Conservation (phyloP, 495 filamentous ascomycete species). For the Hypoxylon fragiforme region DNA sequence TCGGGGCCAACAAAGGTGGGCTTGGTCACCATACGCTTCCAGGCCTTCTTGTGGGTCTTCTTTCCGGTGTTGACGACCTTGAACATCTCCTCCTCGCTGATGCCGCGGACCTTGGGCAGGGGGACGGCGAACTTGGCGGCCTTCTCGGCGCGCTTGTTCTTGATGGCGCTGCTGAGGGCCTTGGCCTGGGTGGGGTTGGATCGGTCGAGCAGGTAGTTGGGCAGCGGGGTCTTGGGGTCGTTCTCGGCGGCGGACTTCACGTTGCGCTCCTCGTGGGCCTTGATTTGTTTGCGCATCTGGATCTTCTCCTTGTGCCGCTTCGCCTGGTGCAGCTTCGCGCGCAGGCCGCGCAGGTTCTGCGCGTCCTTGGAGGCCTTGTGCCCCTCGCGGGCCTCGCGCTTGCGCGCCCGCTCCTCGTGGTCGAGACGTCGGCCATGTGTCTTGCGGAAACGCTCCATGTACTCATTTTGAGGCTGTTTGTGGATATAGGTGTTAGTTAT, state of each 20-base stretch:
- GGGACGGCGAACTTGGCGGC: constrained; percentile 95
- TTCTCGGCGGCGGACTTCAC: constrained; percentile 87
- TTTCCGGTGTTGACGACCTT: constrained; percentile 92
- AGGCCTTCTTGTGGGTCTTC: constrained; percentile 65
- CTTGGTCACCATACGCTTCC: constrained; percentile 93
- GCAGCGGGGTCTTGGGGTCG: constrained; percentile 72
- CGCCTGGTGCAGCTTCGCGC: constrained; percentile 93
- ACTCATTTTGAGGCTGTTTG: constrained; percentile 83
- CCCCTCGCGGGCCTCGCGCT: constrained; percentile 82
- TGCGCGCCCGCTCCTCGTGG: constrained; percentile 88
- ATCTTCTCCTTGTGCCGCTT: constrained; percentile 97
- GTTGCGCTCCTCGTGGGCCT: constrained; percentile 90
- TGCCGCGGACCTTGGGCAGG: constrained; percentile 90
- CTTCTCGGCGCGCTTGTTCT: constrained; percentile 66
- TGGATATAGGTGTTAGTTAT: constrained; percentile 1
- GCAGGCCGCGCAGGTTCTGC: constrained; percentile 86
- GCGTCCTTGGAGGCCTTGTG: constrained; percentile 85
- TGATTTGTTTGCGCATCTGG: constrained; percentile 97
- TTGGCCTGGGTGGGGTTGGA: constrained; percentile 86
- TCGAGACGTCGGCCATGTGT: constrained; percentile 77
- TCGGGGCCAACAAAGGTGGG: constrained; percentile 74
- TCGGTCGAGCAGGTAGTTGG: constrained; percentile 88
- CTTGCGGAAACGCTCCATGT: constrained; percentile 88
- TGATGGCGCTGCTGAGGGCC: constrained; percentile 79
- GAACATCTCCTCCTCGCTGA: constrained; percentile 98